Percentiles rank a stretch among this genome's conserved stretches.
These are phyloP conservation scores for Zymoseptoria passerinii DNA, from an alignment of 2,329 filamentous ascomycete species.

Conservation along the genomic window DNA sequence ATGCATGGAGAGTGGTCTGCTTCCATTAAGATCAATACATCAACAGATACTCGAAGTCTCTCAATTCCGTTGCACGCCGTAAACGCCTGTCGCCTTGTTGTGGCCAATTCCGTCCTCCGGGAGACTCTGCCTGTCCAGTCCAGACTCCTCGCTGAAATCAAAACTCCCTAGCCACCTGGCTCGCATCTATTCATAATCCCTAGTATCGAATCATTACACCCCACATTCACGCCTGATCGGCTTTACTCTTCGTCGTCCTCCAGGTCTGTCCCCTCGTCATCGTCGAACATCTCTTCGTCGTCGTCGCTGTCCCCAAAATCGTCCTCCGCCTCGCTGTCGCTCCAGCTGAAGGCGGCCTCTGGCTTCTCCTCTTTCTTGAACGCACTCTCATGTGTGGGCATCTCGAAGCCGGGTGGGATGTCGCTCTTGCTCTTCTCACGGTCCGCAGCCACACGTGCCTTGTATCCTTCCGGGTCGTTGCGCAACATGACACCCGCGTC, in stretches of 20 bases:
- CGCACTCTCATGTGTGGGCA: slow-evolving; percentile 65
- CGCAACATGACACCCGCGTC: slow-evolving; percentile 83
- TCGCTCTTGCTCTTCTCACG: slow-evolving; percentile 68
- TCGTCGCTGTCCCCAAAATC: slow-evolving; percentile 69
- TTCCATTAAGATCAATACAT: background rate
- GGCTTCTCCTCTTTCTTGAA: slow-evolving; percentile 48
- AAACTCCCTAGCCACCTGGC: slow-evolving; percentile 3
- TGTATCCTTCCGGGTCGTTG: slow-evolving; percentile 62
- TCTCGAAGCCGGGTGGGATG: slow-evolving; percentile 68
- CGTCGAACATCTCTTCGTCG: slow-evolving; percentile 44
- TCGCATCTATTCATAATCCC: background rate
- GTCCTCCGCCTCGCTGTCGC: slow-evolving; percentile 48
- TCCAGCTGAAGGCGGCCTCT: slow-evolving; percentile 65
- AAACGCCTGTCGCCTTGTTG: slow-evolving; percentile 2
- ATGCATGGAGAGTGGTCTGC: background rate
- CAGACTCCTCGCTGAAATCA: slow-evolving; percentile 22
- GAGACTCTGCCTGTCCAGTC: slow-evolving; percentile 5
- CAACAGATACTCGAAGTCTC: background rate
- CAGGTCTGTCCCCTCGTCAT: slow-evolving; percentile 53
- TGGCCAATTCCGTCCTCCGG: background rate
- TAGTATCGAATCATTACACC: slow-evolving; percentile 8
- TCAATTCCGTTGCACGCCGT: background rate
- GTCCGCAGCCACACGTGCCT: slow-evolving; percentile 57
- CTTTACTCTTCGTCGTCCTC: slow-evolving; percentile 45
- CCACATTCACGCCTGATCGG: slow-evolving; percentile 8